Base-by-base conservation (phyloP, 306 rosid genomes). In the Canavalia gladiata region DNA sequence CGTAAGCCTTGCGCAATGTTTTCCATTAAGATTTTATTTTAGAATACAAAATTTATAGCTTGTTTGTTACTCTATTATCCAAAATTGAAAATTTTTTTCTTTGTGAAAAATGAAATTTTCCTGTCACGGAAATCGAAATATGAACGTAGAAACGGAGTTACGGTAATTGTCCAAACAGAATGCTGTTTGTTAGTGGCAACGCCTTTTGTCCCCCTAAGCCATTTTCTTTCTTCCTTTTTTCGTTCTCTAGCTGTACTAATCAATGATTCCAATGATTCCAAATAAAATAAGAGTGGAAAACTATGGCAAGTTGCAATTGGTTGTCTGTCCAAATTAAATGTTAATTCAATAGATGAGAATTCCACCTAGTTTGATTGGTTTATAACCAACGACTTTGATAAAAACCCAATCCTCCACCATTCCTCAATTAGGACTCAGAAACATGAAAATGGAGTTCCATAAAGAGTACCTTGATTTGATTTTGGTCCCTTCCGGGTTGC, bases 401-500 rank as follows among this genome's bases (percentile, higher is more conserved):
- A 72, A 76, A 63, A 51, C 73, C 56, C 50, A 75, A 56, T 35
- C 79, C 9, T 50, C 47, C 69, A 18, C 46, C 46, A 42, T 7
- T 68, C 52, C 56, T 74, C 60, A 42, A 43, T 1, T 28, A 34
- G 80, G 4, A 78, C 12, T 67, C 54, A n/a, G n/a, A n/a, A n/a
- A 75, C n/a, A 50, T 8, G 51, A 57, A 10, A 1, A 91, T 91
- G 97, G 60, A 13, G 75, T 89, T 90, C 79, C 83, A 85, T 39
- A 91, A 87, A 86, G 86, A 90, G 74, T 76, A 89, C 78, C 84
- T 94, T 45, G 98, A 94, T 80, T 67, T 91, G 86, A 82, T 90
- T 51, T 76, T 94, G 75, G 97, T 91, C 85, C 97, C 97, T 65
- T 30, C 57, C 34, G 93, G 98, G 5, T 84, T 94, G 87, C 70